Percentiles rank a stretch among this genome's conserved stretches.
Evolutionary conservation across 2,329 filamentous ascomycete species (phyloP).

Genomic region (Akanthomyces lecanii): DNA sequence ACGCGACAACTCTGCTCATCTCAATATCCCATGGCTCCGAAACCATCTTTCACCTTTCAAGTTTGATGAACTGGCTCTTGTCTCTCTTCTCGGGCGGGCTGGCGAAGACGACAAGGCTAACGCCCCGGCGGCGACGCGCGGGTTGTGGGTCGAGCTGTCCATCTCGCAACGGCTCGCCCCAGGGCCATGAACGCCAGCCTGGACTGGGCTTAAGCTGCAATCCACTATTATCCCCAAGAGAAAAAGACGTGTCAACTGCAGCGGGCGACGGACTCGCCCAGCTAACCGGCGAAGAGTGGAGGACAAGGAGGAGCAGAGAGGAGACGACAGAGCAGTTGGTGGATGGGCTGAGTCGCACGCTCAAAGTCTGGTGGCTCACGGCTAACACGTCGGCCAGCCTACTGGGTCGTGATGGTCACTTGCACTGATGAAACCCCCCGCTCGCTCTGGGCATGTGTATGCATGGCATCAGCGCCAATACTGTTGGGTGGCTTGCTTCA

Average conservation of each 20-base stretch:
- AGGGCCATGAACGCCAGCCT: constrained; percentile 6
- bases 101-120: constrained; percentile 8
- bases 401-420: constrained; percentile 4
- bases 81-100: background rate
- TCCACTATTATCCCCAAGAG: constrained; percentile 1
- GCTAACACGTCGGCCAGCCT: background rate
- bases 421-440: background rate
- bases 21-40: background rate
- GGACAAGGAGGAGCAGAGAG: background rate
- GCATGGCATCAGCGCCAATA: background rate
- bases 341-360: background rate
- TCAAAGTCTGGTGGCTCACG: constrained; percentile 1
- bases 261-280: background rate
- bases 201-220: background rate
- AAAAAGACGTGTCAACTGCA: constrained; percentile 9
- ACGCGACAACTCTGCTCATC: background rate
- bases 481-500: background rate
- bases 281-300: background rate
- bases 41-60: background rate
- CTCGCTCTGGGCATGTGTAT: background rate
- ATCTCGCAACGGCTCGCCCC: constrained; percentile 8
- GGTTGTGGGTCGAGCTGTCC: constrained; percentile 9
- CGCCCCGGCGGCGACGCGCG: background rate
- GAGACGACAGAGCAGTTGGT: background rate
- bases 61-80: background rate